Evolutionary conservation across 2,329 filamentous ascomycete genomes (phyloP).

Genomic region (Epichloe baconii): DNA sequence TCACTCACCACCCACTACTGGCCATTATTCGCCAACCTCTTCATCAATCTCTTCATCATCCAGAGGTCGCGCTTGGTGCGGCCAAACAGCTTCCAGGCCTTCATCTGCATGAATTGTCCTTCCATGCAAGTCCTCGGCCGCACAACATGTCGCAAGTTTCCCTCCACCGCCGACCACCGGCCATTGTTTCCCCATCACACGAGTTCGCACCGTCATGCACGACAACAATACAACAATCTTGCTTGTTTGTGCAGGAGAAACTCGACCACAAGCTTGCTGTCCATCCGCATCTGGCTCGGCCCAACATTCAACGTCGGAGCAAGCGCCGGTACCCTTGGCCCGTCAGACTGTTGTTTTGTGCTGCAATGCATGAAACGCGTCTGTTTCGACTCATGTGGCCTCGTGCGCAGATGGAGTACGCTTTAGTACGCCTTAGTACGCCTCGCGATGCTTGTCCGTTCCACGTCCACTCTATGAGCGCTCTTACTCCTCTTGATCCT

Average conservation of each 20-base stretch:
- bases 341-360: neutral
- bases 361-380: neutral
- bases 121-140: no score
- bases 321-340: conserved; percentile 1
- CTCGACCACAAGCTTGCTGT: neutral
- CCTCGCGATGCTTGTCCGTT: no score
- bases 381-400: neutral
- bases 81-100: neutral
- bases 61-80: neutral
- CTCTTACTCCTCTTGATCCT: neutral
- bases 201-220: neutral
- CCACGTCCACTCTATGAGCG: neutral
- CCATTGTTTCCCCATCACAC: neutral
- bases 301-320: neutral
- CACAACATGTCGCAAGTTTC: neutral
- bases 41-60: no score
- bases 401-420: neutral
- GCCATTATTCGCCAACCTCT: no score
- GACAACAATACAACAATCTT: neutral
- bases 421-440: no score
- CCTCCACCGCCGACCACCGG: neutral
- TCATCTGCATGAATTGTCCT: neutral
- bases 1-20: no score
- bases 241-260: neutral
- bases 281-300: neutral